Evolutionary conservation across 2,329 filamentous ascomycete species (phyloP).

Genomic region (Trichoderma gracile): DNA sequence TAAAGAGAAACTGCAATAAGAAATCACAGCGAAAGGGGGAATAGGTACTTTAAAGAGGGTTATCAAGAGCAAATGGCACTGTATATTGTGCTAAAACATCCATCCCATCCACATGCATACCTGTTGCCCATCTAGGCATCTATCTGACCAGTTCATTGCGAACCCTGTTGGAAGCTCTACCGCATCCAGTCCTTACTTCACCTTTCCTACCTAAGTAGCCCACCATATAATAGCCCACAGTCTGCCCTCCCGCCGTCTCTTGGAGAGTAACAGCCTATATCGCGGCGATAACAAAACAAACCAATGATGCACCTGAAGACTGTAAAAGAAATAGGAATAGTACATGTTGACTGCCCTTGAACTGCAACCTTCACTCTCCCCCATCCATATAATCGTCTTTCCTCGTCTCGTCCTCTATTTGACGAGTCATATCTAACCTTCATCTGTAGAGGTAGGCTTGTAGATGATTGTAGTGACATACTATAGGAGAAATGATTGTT

Average conservation of each 20-base stretch:
- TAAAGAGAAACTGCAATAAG: background rate
- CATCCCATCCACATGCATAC: background rate
- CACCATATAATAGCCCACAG: background rate
- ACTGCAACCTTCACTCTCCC: background rate
- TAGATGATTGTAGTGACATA: slow-evolving; percentile 98
- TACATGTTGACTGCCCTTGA: slow-evolving; percentile 2
- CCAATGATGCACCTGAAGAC: background rate
- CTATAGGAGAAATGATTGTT: slow-evolving; percentile 47
- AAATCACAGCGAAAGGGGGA: background rate
- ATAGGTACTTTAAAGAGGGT: background rate
- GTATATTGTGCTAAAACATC: background rate
- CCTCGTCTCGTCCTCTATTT: background rate
- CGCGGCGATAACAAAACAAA: background rate
- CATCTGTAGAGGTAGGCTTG: slow-evolving; percentile 73
- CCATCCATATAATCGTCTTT: background rate
- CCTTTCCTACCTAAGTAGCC: too few species aligned
- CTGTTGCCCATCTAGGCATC: slow-evolving; percentile 5
- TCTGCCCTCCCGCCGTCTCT: background rate
- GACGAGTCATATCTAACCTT: slow-evolving; percentile 35
- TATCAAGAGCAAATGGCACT: background rate
- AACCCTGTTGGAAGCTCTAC: slow-evolving; percentile 11
- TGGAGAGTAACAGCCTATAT: background rate
- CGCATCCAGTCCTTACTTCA: background rate
- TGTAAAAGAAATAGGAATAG: background rate
- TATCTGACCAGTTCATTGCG: slow-evolving; percentile 16